phyloP scores from a whole-genome alignment of 805 yeast genomes.

The Metschnikowia bowlesiae region DNA sequence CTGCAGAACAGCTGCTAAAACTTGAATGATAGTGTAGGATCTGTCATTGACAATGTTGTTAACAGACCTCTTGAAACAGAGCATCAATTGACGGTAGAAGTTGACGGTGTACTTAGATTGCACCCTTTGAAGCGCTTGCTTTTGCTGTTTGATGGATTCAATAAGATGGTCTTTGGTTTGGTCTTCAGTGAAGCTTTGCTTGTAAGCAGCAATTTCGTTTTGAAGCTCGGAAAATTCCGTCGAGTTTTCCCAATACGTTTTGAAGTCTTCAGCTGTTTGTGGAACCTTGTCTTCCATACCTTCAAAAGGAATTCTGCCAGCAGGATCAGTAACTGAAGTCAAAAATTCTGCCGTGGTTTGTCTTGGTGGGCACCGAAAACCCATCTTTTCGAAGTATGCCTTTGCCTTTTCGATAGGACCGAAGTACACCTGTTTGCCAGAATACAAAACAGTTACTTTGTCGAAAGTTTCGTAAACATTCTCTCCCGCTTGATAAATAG shows the following conservation, averaged over 20 bases:
- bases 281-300: constrained; percentile 57
- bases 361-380: constrained; percentile 58
- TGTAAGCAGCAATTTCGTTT: constrained; percentile 20
- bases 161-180: constrained; percentile 25
- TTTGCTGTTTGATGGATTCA: constrained; percentile 33
- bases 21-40: constrained; percentile 43
- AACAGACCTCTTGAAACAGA: constrained; percentile 48
- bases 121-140: constrained; percentile 32
- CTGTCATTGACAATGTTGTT: constrained; percentile 56
- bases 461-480: constrained; percentile 28
- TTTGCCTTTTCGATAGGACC: constrained; percentile 57
- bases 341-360: constrained; percentile 70
- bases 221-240: constrained; percentile 20
- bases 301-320: constrained; percentile 46
- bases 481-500: constrained; percentile 28
- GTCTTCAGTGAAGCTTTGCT: constrained; percentile 4
- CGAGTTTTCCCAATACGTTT: constrained; percentile 52
- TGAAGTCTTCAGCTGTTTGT: constrained; percentile 58
- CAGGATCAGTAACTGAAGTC: constrained; percentile 66
- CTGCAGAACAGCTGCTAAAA: constrained; percentile 48
- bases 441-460: constrained; percentile 27
- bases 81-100: constrained; percentile 45
- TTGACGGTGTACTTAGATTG: constrained; percentile 43
- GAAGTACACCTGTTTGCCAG: constrained; percentile 52
- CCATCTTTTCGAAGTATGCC: constrained; percentile 58